A percentile compares a stretch with the other conserved stretches of the same genome.
phyloP scores from a whole-genome alignment of 192 early-diverging fungal genomes.

The Glomus cerebriforme region DNA sequence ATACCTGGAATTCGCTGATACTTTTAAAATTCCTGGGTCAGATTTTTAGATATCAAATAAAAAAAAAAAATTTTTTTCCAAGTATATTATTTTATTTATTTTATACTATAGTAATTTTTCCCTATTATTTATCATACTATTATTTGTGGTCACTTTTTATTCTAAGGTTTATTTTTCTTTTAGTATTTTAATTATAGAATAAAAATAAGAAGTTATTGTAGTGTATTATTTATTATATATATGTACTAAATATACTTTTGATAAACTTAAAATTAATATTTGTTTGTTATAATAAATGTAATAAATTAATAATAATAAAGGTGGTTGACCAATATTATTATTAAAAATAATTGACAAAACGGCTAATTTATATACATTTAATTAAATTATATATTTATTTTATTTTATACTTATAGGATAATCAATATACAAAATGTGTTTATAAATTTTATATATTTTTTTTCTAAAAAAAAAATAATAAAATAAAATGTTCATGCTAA shows the following conservation, averaged over 20 bases:
- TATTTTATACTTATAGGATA: too few species aligned
- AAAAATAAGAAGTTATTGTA: neutral
- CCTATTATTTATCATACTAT: neutral
- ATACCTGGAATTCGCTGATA: conserved; percentile 69
- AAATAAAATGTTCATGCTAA: neutral
- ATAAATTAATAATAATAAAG: neutral
- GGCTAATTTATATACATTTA: too few species aligned
- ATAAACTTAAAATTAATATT: neutral
- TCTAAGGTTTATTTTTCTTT: neutral
- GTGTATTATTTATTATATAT: neutral
- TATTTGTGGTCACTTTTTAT: too few species aligned
- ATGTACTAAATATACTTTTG: neutral
- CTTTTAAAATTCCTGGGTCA: conserved; percentile 71
- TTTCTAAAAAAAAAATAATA: neutral
- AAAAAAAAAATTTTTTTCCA: neutral
- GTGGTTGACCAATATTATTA: too few species aligned
- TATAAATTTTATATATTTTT: too few species aligned
- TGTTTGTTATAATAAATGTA: neutral
- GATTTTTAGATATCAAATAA: conserved; percentile 51
- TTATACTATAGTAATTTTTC: neutral
- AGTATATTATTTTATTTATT: neutral
- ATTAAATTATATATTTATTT: too few species aligned
- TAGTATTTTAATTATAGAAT: neutral
- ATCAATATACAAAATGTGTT: too few species aligned
- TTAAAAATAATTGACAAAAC: too few species aligned